A percentile compares a stretch with the other conserved stretches of the same genome.
Conservation (phyloP, 163 green algal genomes). For the Scenedesmus sp. region DNA sequence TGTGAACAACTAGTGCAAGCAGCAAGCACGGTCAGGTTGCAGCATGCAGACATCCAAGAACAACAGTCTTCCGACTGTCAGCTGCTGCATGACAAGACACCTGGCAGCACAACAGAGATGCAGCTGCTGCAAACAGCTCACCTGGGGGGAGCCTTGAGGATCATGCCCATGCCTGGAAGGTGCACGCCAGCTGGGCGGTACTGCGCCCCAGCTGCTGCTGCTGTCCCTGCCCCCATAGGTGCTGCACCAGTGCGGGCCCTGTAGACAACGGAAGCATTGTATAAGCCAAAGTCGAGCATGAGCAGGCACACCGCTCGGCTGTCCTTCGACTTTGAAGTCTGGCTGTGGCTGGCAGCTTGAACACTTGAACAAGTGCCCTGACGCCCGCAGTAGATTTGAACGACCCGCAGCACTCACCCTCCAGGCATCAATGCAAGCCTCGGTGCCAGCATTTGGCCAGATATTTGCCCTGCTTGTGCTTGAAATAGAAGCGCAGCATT, state of each 20-base stretch:
- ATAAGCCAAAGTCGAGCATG: neutral
- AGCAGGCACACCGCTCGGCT: neutral
- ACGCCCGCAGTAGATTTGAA: neutral
- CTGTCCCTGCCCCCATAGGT: neutral
- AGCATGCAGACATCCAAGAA: too few relatives aligned
- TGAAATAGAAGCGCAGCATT: slow-evolving; percentile 24
- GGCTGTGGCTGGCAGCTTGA: neutral
- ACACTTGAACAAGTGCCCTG: slow-evolving; percentile 7
- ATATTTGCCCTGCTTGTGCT: slow-evolving; percentile 23
- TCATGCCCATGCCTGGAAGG: slow-evolving; percentile 16
- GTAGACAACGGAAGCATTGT: neutral
- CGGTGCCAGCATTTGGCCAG: slow-evolving; percentile 13
- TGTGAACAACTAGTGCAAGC: too few relatives aligned
- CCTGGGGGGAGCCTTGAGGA: slow-evolving; percentile 25
- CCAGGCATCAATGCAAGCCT: slow-evolving; percentile 25
- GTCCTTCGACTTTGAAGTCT: neutral
- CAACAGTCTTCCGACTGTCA: too few relatives aligned
- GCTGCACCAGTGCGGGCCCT: slow-evolving; percentile 1
- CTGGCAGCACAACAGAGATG: neutral
- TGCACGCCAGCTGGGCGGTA: neutral
- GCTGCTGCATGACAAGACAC: neutral
- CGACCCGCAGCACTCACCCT: slow-evolving; percentile 16
- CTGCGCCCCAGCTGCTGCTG: slow-evolving; percentile 5
- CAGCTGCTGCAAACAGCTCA: neutral
- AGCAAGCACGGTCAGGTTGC: too few relatives aligned